Evolutionary conservation across 192 early-diverging fungal species (phyloP).

Genomic region (Chytriomyces sp.): DNA sequence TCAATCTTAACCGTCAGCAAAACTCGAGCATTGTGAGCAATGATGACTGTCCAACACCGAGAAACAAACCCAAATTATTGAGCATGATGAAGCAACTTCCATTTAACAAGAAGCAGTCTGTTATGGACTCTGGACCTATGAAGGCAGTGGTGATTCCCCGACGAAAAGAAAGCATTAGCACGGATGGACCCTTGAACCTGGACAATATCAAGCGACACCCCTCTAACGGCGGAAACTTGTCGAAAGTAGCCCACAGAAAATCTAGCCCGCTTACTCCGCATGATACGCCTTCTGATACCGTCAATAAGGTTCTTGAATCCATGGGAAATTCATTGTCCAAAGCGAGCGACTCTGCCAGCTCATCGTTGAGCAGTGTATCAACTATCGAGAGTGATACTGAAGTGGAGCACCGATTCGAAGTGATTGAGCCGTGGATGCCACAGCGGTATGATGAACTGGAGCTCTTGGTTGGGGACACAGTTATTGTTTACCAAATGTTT

Average conservation of each 20-base stretch:
- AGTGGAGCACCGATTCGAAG: slow-evolving; percentile 6
- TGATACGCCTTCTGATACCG: too few relatives aligned
- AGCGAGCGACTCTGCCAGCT: slow-evolving; percentile 6
- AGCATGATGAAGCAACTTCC: too few relatives aligned
- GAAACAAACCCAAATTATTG: neutral
- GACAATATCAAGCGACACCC: neutral
- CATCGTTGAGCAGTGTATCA: neutral
- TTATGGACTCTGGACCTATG: neutral
- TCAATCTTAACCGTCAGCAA: neutral
- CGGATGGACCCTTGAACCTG: neutral
- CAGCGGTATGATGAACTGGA: slow-evolving; percentile 35
- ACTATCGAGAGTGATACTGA: neutral
- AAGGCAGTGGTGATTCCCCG: neutral
- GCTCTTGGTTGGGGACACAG: slow-evolving; percentile 17
- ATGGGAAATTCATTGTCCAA: neutral
- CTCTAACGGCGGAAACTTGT: too few relatives aligned
- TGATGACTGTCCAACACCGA: neutral
- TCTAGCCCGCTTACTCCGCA: neutral
- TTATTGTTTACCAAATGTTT: slow-evolving; percentile 28
- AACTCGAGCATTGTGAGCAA: neutral
- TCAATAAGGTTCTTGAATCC: neutral
- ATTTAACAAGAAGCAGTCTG: neutral
- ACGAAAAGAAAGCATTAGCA: neutral
- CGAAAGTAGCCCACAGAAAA: neutral
- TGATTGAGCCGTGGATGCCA: slow-evolving; percentile 25